Evolutionary conservation across 805 yeast species (phyloP).

Genomic region (Schizosaccharomyces pombe): DNA sequence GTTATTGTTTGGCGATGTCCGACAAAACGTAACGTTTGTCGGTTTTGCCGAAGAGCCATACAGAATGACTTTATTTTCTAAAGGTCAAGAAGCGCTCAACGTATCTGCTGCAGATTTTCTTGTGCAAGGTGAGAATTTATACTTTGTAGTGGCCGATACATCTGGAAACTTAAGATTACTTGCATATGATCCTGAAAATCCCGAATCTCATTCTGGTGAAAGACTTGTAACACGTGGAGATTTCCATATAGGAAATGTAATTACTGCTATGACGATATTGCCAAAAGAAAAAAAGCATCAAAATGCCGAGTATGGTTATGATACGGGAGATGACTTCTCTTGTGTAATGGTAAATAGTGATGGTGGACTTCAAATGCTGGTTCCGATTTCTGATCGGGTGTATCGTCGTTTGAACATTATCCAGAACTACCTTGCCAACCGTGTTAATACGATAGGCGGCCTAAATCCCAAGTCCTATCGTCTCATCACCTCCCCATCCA

Average conservation of each 20-base stretch:
- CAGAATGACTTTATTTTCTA: slow-evolving; percentile 54
- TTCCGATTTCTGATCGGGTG: slow-evolving; percentile 49
- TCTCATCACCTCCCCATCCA: neutral
- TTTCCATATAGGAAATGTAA: slow-evolving; percentile 38
- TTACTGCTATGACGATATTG: slow-evolving; percentile 13
- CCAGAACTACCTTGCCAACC: slow-evolving; percentile 70
- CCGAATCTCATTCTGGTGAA: slow-evolving; percentile 59
- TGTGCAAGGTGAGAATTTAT: slow-evolving; percentile 44
- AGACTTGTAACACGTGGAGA: slow-evolving; percentile 44
- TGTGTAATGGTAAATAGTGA: slow-evolving; percentile 52
- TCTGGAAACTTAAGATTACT: slow-evolving; percentile 43
- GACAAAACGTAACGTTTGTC: slow-evolving; percentile 51
- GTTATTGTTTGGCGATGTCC: slow-evolving; percentile 56
- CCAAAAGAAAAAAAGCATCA: slow-evolving; percentile 10
- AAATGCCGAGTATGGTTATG: slow-evolving; percentile 5
- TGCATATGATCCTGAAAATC: slow-evolving; percentile 72
- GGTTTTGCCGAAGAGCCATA: slow-evolving; percentile 94
- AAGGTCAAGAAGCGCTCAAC: slow-evolving; percentile 40
- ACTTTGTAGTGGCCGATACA: slow-evolving; percentile 44
- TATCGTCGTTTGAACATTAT: slow-evolving; percentile 64
- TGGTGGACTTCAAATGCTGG: slow-evolving; percentile 52
- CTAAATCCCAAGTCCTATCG: slow-evolving; percentile 36
- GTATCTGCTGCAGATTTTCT: slow-evolving; percentile 56
- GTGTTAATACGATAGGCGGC: slow-evolving; percentile 50
- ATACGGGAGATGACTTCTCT: slow-evolving; percentile 17